Evolutionary conservation across 495 filamentous ascomycete genomes (phyloP), one percentile per base, ranked within the genome.

Genomic region (Delitschia confertaspora): DNA sequence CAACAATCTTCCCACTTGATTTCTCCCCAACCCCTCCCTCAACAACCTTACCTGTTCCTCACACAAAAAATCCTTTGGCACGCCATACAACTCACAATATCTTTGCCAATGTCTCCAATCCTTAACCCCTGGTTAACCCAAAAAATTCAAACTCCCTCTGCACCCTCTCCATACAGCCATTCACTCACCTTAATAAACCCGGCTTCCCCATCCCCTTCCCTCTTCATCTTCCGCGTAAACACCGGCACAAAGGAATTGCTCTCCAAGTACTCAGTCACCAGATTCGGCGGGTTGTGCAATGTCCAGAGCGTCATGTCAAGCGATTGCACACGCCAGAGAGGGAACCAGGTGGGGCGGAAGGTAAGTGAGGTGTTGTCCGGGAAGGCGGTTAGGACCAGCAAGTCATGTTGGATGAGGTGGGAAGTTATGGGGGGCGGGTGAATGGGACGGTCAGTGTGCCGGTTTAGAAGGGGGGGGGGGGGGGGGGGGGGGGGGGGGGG

Each of bases 311-410:
- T 33, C 11, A 11, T 14, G 3, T 4, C 5, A 7, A 11, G 11
- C 25, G 16, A n/a, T 11, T 0, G 5, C 7, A 7, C 7, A 13
- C 7, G 26, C 18, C 6, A 18, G 10, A 24, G 5, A 1, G 6
- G 18, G 47, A 50, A 44, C 47, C 47, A 50, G 13, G 38, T 30
- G 10, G 47, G 47, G 35, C 47, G 47, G 33, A 33, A 45, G 42
- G 24, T 17, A 16, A 45, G 24, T 10, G 41, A 25, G 47, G 19
- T 39, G 17, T 47, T 47, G 19, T 51, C 47, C 7, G 33, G 24
- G 34, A 51, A 35, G 22, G 11, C 20, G 14, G 40, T 45, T 13
- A 51, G 35, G 18, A 45, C 19, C 4, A 51, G 41, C 2, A 51
- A 34, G 26, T 51, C 47, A 9, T 26, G 20, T 23, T 51, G 47